Evolutionary conservation across 2,329 filamentous ascomycete species (phyloP).

Genomic region (Pseudogymnoascus sp.): DNA sequence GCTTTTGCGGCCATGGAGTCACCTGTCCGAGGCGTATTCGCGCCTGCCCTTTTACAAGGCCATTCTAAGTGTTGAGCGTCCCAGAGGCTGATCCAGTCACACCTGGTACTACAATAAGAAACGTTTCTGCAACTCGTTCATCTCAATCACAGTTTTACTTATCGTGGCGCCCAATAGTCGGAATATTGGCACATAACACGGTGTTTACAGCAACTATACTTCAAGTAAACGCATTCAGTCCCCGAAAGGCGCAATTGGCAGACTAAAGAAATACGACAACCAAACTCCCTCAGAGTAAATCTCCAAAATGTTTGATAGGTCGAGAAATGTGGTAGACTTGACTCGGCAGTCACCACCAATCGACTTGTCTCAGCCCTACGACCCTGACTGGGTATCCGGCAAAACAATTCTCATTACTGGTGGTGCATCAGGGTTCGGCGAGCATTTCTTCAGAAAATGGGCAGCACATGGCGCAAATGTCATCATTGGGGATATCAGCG

Average conservation of each 20-base stretch:
- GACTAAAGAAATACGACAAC: background rate
- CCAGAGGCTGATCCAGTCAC: background rate
- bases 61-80: background rate
- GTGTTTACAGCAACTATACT: background rate
- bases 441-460: slow-evolving; percentile 45
- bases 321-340: background rate
- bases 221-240: background rate
- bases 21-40: background rate
- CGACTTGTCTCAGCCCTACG: slow-evolving; percentile 37
- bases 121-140: background rate
- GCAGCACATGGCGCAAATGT: slow-evolving; percentile 49
- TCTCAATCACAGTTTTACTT: background rate
- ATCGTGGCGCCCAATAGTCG: background rate
- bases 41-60: background rate
- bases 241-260: background rate
- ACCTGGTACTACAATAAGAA: background rate
- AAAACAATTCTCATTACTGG: slow-evolving; percentile 58
- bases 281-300: background rate
- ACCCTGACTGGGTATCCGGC: slow-evolving; percentile 36
- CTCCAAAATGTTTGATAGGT: background rate
- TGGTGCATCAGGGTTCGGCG: slow-evolving; percentile 52
- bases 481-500: slow-evolving; percentile 55
- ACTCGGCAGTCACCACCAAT: slow-evolving; percentile 31
- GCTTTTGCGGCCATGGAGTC: background rate
- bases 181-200: background rate